Conservation (phyloP, 306 rosid species). For the Trifolium subterraneum region DNA sequence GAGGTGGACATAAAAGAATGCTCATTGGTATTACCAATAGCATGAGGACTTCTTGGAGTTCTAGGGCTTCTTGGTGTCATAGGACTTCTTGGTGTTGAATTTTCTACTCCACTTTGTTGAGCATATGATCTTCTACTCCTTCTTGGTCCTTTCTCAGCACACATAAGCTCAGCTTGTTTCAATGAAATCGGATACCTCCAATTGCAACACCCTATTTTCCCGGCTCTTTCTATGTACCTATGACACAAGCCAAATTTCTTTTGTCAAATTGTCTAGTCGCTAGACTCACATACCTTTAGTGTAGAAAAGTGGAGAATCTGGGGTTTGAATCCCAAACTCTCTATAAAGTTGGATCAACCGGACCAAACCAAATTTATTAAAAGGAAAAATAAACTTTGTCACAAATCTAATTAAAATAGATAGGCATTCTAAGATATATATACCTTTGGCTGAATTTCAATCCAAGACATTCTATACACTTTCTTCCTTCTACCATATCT, state of each 20-base stretch:
- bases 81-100: constrained; percentile 33
- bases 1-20: constrained; percentile 37
- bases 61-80: neutral
- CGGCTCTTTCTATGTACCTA: constrained; percentile 46
- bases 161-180: constrained; percentile 38
- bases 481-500: constrained; percentile 88
- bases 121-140: constrained; percentile 31
- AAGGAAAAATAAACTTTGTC: neutral
- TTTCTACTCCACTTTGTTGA: constrained; percentile 23
- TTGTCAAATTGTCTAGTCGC: too few relatives aligned
- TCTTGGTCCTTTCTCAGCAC: constrained; percentile 46
- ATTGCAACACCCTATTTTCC: constrained; percentile 42
- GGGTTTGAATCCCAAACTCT: too few relatives aligned
- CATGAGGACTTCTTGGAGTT: constrained; percentile 26
- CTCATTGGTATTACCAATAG: constrained; percentile 27
- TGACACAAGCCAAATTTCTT: neutral
- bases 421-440: neutral
- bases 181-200: constrained; percentile 40
- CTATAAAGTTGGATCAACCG: too few relatives aligned
- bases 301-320: too few relatives aligned
- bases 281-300: too few relatives aligned
- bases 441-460: constrained; percentile 87
- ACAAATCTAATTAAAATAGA: neutral
- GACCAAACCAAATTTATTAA: neutral
- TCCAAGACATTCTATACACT: constrained; percentile 81